Evolutionary conservation across 192 early-diverging fungal genomes (phyloP).

Genomic region (Lunasporangiospora selenospora): DNA sequence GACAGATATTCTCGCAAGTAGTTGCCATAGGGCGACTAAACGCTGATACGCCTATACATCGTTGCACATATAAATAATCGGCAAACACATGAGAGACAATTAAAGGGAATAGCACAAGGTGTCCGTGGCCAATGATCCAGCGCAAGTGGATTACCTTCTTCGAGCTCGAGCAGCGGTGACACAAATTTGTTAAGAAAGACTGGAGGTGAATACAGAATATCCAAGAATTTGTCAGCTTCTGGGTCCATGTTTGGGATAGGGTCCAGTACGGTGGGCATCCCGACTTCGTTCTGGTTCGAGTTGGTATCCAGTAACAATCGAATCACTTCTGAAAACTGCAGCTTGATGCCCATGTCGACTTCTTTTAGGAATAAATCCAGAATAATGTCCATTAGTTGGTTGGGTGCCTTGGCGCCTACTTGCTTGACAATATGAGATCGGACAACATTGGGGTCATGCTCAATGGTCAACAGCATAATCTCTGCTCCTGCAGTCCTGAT

Average conservation of each 20-base stretch:
- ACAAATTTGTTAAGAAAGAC: slow-evolving; percentile 64
- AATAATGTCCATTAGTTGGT: slow-evolving; percentile 72
- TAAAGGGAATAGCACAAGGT: not conserved
- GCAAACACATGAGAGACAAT: not conserved
- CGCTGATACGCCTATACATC: slow-evolving; percentile 9
- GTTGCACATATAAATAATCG: not conserved
- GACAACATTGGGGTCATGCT: slow-evolving; percentile 81
- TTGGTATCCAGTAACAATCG: slow-evolving; percentile 76
- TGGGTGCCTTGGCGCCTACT: slow-evolving; percentile 35
- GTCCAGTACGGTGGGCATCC: slow-evolving; percentile 30
- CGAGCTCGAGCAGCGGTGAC: slow-evolving; percentile 66
- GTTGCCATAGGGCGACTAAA: slow-evolving; percentile 45
- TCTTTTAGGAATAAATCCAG: slow-evolving; percentile 69
- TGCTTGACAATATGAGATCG: slow-evolving; percentile 67
- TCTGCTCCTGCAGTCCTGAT: slow-evolving; percentile 72
- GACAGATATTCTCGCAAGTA: slow-evolving; percentile 69
- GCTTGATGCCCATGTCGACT: slow-evolving; percentile 67
- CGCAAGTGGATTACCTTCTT: slow-evolving; percentile 34
- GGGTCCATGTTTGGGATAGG: slow-evolving; percentile 44
- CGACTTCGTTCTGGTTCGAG: slow-evolving; percentile 33
- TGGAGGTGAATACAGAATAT: slow-evolving; percentile 81
- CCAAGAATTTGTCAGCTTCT: slow-evolving; percentile 79
- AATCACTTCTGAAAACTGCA: slow-evolving; percentile 78
- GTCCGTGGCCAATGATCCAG: not conserved
- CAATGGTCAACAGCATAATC: slow-evolving; percentile 74